phyloP scores from a whole-genome alignment of 768 basidiomycete species.

The Mycena belliarum region DNA sequence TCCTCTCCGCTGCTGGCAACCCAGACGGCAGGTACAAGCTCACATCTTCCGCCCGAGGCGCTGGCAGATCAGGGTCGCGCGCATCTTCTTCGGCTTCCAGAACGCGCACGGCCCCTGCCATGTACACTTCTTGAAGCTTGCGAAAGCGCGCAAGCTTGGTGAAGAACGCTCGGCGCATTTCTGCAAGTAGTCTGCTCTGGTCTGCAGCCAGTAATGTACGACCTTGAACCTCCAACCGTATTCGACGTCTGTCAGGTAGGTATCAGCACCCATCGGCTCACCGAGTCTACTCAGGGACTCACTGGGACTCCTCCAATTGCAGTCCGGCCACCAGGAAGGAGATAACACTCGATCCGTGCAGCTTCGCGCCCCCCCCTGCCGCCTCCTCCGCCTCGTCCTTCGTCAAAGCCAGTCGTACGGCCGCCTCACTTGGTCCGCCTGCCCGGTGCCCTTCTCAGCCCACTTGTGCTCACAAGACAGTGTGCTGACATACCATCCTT shows the following conservation, averaged over 20 bases:
- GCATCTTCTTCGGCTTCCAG: conserved; percentile 7
- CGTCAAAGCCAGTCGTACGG: not conserved
- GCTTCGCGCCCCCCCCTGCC: not conserved
- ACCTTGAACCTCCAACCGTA: not conserved
- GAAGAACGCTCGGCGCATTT: conserved; percentile 4
- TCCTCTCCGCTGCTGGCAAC: not conserved
- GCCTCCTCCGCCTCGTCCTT: not conserved
- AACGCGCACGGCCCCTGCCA: not conserved
- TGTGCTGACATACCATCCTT: not conserved
- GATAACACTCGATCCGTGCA: not conserved
- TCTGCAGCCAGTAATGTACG: not conserved
- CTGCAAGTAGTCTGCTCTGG: not conserved
- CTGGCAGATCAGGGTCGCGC: not conserved
- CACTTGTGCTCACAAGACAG: not conserved
- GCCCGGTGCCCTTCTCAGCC: not conserved
- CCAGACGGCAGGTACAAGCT: conserved; percentile 12
- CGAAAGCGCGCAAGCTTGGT: conserved; percentile 5
- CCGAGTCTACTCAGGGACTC: not conserved
- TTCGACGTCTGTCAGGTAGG: not conserved
- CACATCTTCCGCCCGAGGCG: conserved; percentile 5
- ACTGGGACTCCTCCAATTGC: conserved; percentile 5
- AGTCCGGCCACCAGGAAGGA: not conserved
- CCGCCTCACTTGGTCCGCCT: not conserved
- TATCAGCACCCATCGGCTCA: not conserved
- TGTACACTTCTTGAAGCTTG: not conserved